A percentile compares a stretch with the other conserved stretches of the same genome.
These are phyloP conservation scores for Tylopilus sp. DNA, from an alignment of 768 basidiomycete species.

Conservation along the genomic window DNA sequence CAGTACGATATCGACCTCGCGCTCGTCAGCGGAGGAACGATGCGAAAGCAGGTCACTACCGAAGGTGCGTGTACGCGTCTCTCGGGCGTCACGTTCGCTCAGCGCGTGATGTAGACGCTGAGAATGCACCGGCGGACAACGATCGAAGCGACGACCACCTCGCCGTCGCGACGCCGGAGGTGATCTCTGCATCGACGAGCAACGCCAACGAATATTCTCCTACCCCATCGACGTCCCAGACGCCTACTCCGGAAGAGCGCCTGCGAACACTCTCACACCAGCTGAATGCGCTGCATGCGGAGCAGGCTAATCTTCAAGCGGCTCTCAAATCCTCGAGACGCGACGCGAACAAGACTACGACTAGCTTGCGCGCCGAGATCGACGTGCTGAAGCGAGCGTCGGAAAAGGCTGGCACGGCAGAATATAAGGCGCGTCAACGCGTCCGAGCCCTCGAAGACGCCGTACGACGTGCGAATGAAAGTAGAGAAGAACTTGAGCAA, in stretches of 20 bases:
- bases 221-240: conserved; percentile 26
- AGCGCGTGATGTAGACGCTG: conserved; percentile 14
- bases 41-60: conserved; percentile 66
- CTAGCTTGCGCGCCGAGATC: conserved; percentile 78
- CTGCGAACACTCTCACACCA: conserved; percentile 62
- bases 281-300: conserved; percentile 57
- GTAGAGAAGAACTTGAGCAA: conserved; percentile 44
- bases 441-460: conserved; percentile 86
- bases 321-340: conserved; percentile 76
- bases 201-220: conserved; percentile 9
- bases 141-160: conserved; percentile 21
- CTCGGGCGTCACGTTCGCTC: conserved; percentile 4
- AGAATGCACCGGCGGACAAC: conserved; percentile 20
- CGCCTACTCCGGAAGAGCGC: conserved; percentile 60
- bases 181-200: conserved; percentile 29
- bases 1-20: conserved; percentile 89
- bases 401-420: conserved; percentile 72
- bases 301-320: conserved; percentile 63
- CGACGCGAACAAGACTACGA: conserved; percentile 81
- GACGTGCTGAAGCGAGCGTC: conserved; percentile 78
- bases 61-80: conserved; percentile 43
- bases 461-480: conserved; percentile 70
- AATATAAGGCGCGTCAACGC: conserved; percentile 82
- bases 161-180: conserved; percentile 9
- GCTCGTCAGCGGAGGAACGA: conserved; percentile 60